These are phyloP conservation scores for Aspergillus fructus DNA, from an alignment of 2,329 filamentous ascomycete species.

Conservation along the genomic window DNA sequence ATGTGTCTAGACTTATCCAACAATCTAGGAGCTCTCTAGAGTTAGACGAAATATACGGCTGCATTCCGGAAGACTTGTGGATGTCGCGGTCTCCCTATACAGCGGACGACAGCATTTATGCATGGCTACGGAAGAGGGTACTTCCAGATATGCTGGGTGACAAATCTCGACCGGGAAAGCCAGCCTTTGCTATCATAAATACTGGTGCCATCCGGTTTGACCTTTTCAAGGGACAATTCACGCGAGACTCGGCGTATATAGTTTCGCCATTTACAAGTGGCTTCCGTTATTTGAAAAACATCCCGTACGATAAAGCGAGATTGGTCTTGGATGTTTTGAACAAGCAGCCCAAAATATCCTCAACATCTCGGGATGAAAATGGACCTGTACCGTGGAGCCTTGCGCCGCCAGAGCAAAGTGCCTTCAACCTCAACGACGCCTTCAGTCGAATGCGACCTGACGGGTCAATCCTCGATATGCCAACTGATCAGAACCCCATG, in stretches of 20 bases:
- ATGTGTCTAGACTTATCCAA: conserved; percentile 69
- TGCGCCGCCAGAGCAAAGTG: conserved; percentile 47
- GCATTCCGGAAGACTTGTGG: conserved; percentile 78
- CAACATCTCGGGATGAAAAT: conserved; percentile 14
- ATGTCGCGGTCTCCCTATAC: conserved; percentile 76
- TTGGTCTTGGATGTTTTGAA: conserved; percentile 64
- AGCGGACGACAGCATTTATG: conserved; percentile 71
- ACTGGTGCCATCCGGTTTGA: conserved; percentile 93
- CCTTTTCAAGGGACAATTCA: conserved; percentile 89
- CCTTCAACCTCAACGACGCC: conserved; percentile 19
- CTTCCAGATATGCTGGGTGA: conserved; percentile 67
- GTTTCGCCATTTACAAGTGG: conserved; percentile 84
- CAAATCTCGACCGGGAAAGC: conserved; percentile 56
- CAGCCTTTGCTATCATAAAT: conserved; percentile 73
- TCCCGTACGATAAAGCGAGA: conserved; percentile 74
- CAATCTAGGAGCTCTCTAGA: conserved; percentile 67
- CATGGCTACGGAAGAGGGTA: conserved; percentile 73
- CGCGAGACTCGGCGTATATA: conserved; percentile 79
- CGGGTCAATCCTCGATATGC: neutral
- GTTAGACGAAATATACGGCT: conserved; percentile 76
- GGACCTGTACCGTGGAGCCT: conserved; percentile 31
- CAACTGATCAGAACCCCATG: conserved; percentile 31
- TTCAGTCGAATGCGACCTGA: neutral
- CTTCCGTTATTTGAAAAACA: conserved; percentile 73
- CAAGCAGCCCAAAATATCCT: conserved; percentile 54